These are phyloP conservation scores for Neohortaea acidophila DNA, from an alignment of 495 filamentous ascomycete genomes.

Conservation along the genomic window DNA sequence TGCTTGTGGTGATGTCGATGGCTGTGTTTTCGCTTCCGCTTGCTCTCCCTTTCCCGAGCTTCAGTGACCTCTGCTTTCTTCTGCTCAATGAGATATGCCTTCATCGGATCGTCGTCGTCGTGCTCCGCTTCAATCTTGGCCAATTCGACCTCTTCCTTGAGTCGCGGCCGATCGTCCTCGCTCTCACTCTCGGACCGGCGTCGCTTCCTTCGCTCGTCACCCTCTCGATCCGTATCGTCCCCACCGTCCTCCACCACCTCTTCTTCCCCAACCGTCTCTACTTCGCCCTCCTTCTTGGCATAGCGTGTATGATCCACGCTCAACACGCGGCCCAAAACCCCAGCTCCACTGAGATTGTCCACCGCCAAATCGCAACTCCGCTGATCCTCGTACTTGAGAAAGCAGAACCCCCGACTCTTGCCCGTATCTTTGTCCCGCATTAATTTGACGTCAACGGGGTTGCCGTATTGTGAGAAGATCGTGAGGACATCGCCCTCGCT, in stretches of 20 bases:
- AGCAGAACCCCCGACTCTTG: conserved; percentile 83
- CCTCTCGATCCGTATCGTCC: conserved; percentile 9
- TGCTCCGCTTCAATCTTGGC: conserved; percentile 50
- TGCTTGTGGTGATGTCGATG: conserved; percentile 27
- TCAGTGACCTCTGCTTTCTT: conserved; percentile 74
- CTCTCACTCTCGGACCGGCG: conserved; percentile 25
- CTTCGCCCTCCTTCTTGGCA: conserved; percentile 70
- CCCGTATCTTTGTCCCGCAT: conserved; percentile 90
- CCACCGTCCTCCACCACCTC: conserved; percentile 29
- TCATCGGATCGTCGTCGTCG: conserved; percentile 97
- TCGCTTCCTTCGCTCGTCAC: conserved; percentile 24
- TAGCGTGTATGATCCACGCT: conserved; percentile 89
- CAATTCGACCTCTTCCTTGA: conserved; percentile 64
- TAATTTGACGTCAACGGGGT: conserved; percentile 81
- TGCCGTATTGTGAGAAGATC: conserved; percentile 94
- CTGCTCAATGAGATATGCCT: conserved; percentile 68
- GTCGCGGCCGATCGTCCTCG: conserved; percentile 30
- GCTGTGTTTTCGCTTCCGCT: conserved; percentile 34
- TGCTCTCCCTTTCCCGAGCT: conserved; percentile 44
- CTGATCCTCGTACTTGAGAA: conserved; percentile 97
- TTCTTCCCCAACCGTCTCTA: conserved; percentile 33
- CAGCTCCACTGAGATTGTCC: conserved; percentile 81
- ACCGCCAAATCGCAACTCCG: conserved; percentile 89
- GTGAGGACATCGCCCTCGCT: conserved; percentile 92
- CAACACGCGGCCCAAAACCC: conserved; percentile 62